Evolutionary conservation across 2,329 filamentous ascomycete species (phyloP).

Genomic region (Sclerotinia spermophila): DNA sequence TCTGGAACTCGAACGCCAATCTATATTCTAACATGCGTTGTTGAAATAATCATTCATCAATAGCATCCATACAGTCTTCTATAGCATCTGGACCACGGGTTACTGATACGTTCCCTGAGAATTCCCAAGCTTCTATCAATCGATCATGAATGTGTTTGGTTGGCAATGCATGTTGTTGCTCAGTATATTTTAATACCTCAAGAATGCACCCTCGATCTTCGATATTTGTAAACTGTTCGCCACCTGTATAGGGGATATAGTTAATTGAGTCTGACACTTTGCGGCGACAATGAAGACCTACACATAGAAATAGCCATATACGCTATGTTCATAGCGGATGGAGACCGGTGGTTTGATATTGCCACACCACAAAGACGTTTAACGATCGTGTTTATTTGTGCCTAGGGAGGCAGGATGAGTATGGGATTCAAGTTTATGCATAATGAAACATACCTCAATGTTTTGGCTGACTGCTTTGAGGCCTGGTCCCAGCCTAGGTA

Average conservation of each 20-base stretch:
- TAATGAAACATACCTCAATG: slow-evolving; percentile 22
- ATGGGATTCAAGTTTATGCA: not conserved
- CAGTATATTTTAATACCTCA: slow-evolving; percentile 30
- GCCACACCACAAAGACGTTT: slow-evolving; percentile 27
- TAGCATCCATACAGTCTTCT: not conserved
- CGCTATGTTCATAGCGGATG: slow-evolving; percentile 36
- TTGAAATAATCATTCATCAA: not conserved
- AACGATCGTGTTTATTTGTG: slow-evolving; percentile 23
- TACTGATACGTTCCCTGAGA: slow-evolving; percentile 18
- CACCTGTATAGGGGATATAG: slow-evolving; percentile 15
- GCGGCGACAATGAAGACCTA: not conserved
- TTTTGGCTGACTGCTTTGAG: slow-evolving; percentile 19
- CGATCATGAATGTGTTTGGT: slow-evolving; percentile 36
- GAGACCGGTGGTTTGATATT: slow-evolving; percentile 25
- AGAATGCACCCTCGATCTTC: slow-evolving; percentile 35
- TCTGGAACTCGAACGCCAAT: not conserved
- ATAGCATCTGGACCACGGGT: not conserved
- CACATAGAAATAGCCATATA: slow-evolving; percentile 38
- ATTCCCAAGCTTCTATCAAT: slow-evolving; percentile 37
- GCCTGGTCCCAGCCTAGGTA: slow-evolving; percentile 26
- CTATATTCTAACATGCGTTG: not conserved
- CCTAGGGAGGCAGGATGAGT: slow-evolving; percentile 11
- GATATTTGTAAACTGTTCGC: slow-evolving; percentile 35
- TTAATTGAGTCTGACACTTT: not conserved
- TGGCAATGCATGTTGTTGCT: slow-evolving; percentile 38